Conservation (phyloP, 2,329 filamentous ascomycete genomes). For the Boeremia exigua region DNA sequence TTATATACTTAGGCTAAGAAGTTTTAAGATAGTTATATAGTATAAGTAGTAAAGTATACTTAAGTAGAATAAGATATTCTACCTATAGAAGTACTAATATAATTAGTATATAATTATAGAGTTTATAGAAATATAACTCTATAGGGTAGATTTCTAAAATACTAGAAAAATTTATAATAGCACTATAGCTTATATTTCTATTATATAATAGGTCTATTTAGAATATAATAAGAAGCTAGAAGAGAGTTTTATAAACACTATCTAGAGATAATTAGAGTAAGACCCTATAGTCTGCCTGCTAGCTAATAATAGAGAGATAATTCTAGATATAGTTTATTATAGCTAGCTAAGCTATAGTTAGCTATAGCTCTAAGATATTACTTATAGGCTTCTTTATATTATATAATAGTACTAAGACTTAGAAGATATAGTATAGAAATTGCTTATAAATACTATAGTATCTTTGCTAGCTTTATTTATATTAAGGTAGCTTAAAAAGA, state of each 20-base stretch:
- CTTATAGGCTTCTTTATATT: conserved; percentile 10
- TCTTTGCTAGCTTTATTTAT: conserved; percentile 7
- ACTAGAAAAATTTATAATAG: conserved; percentile 13
- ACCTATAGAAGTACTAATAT: conserved; percentile 13
- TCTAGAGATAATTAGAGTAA: conserved; percentile 3
- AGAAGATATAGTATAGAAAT: conserved; percentile 14
- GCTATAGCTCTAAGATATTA: conserved; percentile 8
- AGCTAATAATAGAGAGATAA: not conserved
- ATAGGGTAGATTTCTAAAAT: conserved; percentile 10
- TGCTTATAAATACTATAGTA: conserved; percentile 12
- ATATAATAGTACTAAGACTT: conserved; percentile 6
- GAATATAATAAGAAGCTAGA: conserved; percentile 19
- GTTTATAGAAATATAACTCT: conserved; percentile 7
- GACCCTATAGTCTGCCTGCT: conserved; percentile 3
- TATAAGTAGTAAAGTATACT: conserved; percentile 14
- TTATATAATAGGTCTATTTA: conserved; percentile 10
- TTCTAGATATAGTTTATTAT: conserved; percentile 18
- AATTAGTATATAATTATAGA: conserved; percentile 10
- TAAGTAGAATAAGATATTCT: conserved; percentile 1
- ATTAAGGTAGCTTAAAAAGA: conserved; percentile 12
- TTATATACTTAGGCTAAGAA: conserved; percentile 3
- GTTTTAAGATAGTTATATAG: conserved; percentile 11
- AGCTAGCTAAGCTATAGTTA: conserved; percentile 9
- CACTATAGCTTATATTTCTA: conserved; percentile 3
- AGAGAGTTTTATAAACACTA: conserved; percentile 6